Percentiles rank a stretch among this genome's conserved stretches.
Evolutionary conservation across 2,329 filamentous ascomycete genomes (phyloP).

Genomic region (Neonectria hederae): DNA sequence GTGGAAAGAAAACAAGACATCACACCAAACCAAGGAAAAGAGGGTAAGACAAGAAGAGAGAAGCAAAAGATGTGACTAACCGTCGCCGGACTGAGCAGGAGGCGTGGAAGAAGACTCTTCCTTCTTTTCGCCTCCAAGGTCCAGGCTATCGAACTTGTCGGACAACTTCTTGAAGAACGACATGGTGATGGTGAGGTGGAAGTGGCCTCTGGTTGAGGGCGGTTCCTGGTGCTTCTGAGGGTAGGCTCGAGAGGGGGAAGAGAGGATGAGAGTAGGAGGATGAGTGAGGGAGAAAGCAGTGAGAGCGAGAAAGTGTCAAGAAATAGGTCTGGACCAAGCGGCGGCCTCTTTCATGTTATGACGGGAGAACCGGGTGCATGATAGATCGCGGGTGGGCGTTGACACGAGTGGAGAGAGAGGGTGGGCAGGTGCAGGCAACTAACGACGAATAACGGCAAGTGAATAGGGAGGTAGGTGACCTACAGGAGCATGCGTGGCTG

Average conservation of each 20-base stretch:
- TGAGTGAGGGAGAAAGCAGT: conserved; percentile 5
- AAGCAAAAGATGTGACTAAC: conserved; percentile 22
- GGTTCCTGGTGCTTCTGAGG: conserved; percentile 11
- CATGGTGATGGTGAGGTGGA: conserved; percentile 45
- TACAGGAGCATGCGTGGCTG: neutral
- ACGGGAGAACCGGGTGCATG: conserved; percentile 2
- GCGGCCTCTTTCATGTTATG: conserved; percentile 15
- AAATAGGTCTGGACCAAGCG: conserved; percentile 1
- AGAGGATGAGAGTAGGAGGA: conserved; percentile 4
- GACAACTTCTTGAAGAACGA: conserved; percentile 57
- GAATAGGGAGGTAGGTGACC: neutral
- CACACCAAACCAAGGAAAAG: neutral
- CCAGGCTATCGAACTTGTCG: conserved; percentile 58
- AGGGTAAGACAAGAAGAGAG: neutral
- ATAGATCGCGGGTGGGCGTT: conserved; percentile 11
- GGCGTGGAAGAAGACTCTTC: conserved; percentile 28
- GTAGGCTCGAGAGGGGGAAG: neutral
- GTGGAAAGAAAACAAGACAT: neutral
- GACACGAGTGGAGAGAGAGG: neutral
- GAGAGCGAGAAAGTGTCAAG: neutral
- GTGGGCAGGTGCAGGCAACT: neutral
- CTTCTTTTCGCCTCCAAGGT: conserved; percentile 52
- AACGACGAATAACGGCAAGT: neutral
- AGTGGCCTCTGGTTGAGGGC: conserved; percentile 21
- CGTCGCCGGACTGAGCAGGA: conserved; percentile 27